Evolutionary conservation across 164 flowering plant genomes (phyloP), one percentile per base, ranked within the genome.

Genomic region (Magnolia sinica): DNA sequence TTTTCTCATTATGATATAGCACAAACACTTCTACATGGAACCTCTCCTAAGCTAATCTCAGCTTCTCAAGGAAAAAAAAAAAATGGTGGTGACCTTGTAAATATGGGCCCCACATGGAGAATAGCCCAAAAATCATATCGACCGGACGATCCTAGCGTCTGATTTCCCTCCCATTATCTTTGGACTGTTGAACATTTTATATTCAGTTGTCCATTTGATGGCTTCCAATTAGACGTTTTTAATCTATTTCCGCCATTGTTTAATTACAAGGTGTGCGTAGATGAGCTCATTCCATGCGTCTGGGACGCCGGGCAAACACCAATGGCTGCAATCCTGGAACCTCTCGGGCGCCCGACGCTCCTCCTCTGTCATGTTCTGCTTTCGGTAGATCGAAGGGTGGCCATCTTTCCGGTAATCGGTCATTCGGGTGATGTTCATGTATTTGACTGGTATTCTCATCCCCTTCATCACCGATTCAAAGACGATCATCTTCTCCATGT

Each of bases 241-340:
- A 55, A 55, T 11, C 61, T 55, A 55, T 13, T 55, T 11, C 18
- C 18, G 61, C 23, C 18, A 37, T 20, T 7, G 23, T 31, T 8
- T 65, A 29, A 22, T 50, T 22, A 66, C 31, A 2, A 74, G 61
- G 27, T 45, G 20, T n/a, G 77, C 77, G 14, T 76, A 76, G 64
- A 68, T 49, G 8, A 68, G 77, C 64, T 76, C 77, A 16, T 76
- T 68, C 77, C 77, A 76, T 24, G 76, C 51, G 19, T 77, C 79
- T 10, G 79, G 79, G 13, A 77, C 72, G 1, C 79, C 79, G 10
- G 79, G 79, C 24, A 77, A 59, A 55, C 79, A 77, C 79, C 79
- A 77, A 73, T 77, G 79, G 66, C 71, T 77, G 31, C 79, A 77
- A 16, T 77, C 79, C 55, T 77, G 79, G n/a, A 52, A 50, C 51